Conservation (phyloP, 306 rosid species). For the Gastrolobium villosum region DNA sequence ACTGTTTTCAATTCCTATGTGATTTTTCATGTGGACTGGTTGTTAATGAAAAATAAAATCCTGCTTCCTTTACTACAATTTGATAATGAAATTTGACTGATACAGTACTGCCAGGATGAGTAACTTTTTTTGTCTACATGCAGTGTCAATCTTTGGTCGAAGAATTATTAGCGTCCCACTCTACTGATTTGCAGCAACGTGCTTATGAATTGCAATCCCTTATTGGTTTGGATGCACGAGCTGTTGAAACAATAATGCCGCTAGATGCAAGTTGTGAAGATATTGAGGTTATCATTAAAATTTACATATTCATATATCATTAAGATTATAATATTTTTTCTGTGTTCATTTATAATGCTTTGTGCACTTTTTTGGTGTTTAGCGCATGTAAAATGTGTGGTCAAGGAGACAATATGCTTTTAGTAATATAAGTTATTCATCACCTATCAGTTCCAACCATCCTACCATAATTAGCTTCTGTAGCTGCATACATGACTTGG, state of each 20-base stretch:
- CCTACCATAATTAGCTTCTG: neutral
- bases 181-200: constrained; percentile 92
- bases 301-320: constrained; percentile 24
- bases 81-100: constrained; percentile 33
- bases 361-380: constrained; percentile 5
- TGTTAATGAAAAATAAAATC: constrained; percentile 1
- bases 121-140: constrained; percentile 44
- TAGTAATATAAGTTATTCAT: neutral
- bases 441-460: neutral
- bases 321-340: neutral
- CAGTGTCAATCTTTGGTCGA: constrained; percentile 90
- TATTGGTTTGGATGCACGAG: constrained; percentile 67
- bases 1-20: neutral
- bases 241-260: constrained; percentile 72
- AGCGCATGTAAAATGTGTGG: neutral
- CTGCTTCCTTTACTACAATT: neutral
- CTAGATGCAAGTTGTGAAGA: constrained; percentile 87
- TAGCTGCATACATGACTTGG: neutral
- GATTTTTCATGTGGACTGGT: constrained; percentile 9
- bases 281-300: constrained; percentile 66
- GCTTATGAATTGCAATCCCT: constrained; percentile 89
- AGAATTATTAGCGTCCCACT: constrained; percentile 84
- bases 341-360: neutral
- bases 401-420: neutral
- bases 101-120: neutral